Base-by-base conservation (phyloP, 2,329 filamentous ascomycete species). In the Scedosporium dehoogii region DNA sequence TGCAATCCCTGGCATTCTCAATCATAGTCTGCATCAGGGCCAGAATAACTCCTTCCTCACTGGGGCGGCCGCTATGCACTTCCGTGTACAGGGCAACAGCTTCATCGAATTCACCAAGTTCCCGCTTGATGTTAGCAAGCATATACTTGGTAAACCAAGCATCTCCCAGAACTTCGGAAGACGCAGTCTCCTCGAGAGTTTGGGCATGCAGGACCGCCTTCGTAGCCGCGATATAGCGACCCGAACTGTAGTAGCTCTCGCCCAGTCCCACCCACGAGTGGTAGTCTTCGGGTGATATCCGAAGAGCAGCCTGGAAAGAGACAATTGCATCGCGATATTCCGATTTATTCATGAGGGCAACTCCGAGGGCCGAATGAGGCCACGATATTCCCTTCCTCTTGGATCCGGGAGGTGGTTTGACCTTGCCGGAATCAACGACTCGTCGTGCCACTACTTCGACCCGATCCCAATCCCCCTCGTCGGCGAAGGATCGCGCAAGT, bases 121-220 rank as follows among this genome's bases (percentile, higher is more conserved):
- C 93, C 61, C 92, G 86, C 73, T 92, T 91, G 62, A 99, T 90
- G 69, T 99, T 97, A 48, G 91, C 92, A 64, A 97, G 84, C 88
- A 99, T 96, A 73, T 97, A 97, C 70, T 91, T 91, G 6, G 92
- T 92, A 72, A 97, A 99, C 94, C 94, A 99, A 9, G 85, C 89
- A 67, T 96, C 89, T 0, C 83, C 85, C 1, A 74, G 71, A 0
- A 71, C 58, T 5, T 61, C 63, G 4, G 53, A 41, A 5, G 21
- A 78, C 71, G 41, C 84, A 79, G 56, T 82, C 73, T 70, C 79
- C 65, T 93, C 90, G 4, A 96, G 80, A 61, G 83, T 84, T 70
- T 93, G 87, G 0, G 93, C 94, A 70, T 96, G 89, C 41, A 90
- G 79, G 67, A 97, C 94, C 0, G 94, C 92, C 70, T 94, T 93